Evolutionary conservation across 768 basidiomycete species (phyloP), one percentile per base, ranked within the genome.

Genomic region (Holtermannia corniformis): DNA sequence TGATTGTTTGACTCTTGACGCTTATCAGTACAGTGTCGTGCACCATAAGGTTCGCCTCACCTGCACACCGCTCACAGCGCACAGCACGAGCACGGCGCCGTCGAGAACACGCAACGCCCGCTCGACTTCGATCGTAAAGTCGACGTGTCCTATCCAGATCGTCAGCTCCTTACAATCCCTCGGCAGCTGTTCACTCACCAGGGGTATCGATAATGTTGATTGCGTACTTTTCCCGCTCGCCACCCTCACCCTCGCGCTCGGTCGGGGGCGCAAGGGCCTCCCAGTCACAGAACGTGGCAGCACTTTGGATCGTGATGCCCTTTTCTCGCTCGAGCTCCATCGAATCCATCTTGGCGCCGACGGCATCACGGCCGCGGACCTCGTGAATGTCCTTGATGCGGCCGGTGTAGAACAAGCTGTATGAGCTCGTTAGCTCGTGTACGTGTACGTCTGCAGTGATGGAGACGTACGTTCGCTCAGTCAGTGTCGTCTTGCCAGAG

Each of bases 121-220:
- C 73, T 99, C 95, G 5, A 99, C 95, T 73, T 99, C 95, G 61
- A 99, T 97, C 1, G 95, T 99, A 68, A 99, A 99, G 72, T 99
- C 95, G 58, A 99, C 95, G 77, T 99, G 95, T 62, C 92, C 91
- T 90, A 52, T 3, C 13, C n/a, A 58, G n/a, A 43, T 27, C 16
- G 41, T 41, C 25, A 47, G 14, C 23, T 10, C 13, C 16, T 24
- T 16, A 47, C n/a, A n/a, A 10, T 12, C 13, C 20, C 21, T 21
- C 10, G 11, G 43, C 43, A 44, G 10, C 13, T 14, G 11, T 11
- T n/a, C 20, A 60, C 77, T 46, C 40, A 86, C 90, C 92, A 59
- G 95, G 95, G 0, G 95, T 97, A 74, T 99, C 95, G 63, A 99
- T 97, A 54, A 99, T 97, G 71, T 99, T 99, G 68, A 97, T 82